These are phyloP conservation scores for Penicillium occitanis DNA, from an alignment of 2,329 filamentous ascomycete species.

Conservation along the genomic window DNA sequence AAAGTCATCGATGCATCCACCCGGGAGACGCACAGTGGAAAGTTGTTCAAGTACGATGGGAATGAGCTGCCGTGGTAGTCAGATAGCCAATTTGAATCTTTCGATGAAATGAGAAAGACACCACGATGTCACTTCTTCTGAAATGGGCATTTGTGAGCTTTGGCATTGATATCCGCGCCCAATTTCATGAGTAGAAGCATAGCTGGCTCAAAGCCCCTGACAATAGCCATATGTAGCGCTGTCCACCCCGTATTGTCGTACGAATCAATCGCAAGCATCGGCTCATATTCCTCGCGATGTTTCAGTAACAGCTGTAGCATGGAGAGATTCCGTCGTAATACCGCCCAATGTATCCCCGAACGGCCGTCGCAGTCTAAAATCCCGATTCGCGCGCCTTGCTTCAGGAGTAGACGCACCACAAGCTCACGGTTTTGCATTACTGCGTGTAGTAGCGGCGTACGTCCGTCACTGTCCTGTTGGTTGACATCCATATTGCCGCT, in stretches of 20 bases:
- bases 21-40: slow-evolving; percentile 24
- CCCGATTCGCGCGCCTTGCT: neutral
- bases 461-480: slow-evolving; percentile 12
- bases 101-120: neutral
- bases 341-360: neutral
- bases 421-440: neutral
- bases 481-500: slow-evolving; percentile 10
- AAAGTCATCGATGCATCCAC: slow-evolving; percentile 24
- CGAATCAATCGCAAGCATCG: slow-evolving; percentile 9
- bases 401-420: neutral
- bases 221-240: slow-evolving; percentile 29
- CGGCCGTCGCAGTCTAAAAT: neutral
- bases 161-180: slow-evolving; percentile 28
- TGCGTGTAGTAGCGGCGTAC: neutral
- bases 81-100: neutral
- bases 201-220: slow-evolving; percentile 25
- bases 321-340: neutral
- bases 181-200: slow-evolving; percentile 26
- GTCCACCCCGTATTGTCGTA: slow-evolving; percentile 25
- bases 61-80: slow-evolving; percentile 26
- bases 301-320: neutral
- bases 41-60: slow-evolving; percentile 26
- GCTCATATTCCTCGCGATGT: neutral
- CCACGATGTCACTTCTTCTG: neutral
- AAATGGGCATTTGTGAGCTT: slow-evolving; percentile 14